Evolutionary conservation across 305 asterid genomes (phyloP).

Genomic region (Rubia balearica): DNA sequence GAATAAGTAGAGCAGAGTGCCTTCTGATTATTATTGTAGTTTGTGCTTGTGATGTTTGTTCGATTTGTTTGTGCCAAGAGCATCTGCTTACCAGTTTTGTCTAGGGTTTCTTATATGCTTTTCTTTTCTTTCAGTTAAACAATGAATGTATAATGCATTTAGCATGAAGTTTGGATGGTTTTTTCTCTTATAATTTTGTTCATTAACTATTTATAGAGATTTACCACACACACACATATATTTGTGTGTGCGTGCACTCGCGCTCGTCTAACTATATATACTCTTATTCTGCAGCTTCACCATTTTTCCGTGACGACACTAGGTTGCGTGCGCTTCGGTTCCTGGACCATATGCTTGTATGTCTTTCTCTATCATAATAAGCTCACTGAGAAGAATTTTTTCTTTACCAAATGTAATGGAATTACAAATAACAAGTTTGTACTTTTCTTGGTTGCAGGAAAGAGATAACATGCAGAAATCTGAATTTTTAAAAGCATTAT

Average conservation of each 20-base stretch:
- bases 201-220: neutral
- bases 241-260: neutral
- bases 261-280: neutral
- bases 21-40: neutral
- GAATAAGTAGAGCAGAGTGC: neutral
- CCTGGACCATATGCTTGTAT: conserved; percentile 96
- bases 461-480: conserved; percentile 98
- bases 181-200: neutral
- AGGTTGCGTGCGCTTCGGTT: conserved; percentile 99
- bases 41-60: conserved; percentile 2
- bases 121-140: neutral
- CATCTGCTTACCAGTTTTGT: neutral
- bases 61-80: neutral
- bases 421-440: neutral
- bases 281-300: conserved; percentile 58
- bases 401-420: neutral
- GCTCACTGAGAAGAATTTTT: neutral
- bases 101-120: neutral
- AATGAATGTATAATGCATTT: neutral
- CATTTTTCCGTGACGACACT: conserved; percentile 92
- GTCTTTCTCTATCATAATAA: conserved; percentile 17
- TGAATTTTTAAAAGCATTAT: conserved; percentile 90
- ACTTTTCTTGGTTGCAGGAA: conserved; percentile 50
- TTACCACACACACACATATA: neutral
- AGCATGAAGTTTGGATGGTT: neutral